Evolutionary conservation across 352 stramenopile genomes (phyloP), one percentile per base, ranked within the genome.

Genomic region (Bremia lactucae): DNA sequence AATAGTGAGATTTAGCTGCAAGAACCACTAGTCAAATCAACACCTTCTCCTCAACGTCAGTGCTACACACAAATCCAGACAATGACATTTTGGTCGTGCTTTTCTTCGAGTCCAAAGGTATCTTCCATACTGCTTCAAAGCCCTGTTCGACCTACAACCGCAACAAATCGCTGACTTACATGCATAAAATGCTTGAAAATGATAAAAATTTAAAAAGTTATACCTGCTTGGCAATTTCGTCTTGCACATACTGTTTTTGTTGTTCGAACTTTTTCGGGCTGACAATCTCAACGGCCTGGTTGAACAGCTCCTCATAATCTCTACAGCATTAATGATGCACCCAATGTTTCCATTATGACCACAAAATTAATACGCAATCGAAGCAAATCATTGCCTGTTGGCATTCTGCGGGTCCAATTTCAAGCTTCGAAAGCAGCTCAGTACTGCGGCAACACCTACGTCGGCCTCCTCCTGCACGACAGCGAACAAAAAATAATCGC

Each of bases 181-280:
- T n/a, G n/a, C n/a, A n/a, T n/a, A n/a, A n/a, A n/a, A n/a, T n/a
- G n/a, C n/a, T n/a, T n/a, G n/a, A n/a, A n/a, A n/a, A n/a, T n/a
- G n/a, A n/a, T n/a, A n/a, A n/a, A n/a, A n/a, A n/a, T n/a, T n/a
- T n/a, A n/a, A n/a, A n/a, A n/a, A n/a, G n/a, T n/a, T n/a, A n/a
- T 15, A 81, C 71, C 62, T 92, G 79, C 0, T 72, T 62, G 3
- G 57, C 55, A 16, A 86, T 52, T 47, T 82, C 55, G 7, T 68
- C 42, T 39, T 89, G 76, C 36, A 87, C 73, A 41, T 76, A 85
- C 28, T 66, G 40, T 52, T 82, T 82, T 47, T 92, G 79, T 55
- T 92, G 60, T 24, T 87, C 76, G 40, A 87, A 89, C 31, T 86
- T 83, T 38, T 83, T 83, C 43, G 66, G 68, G 25, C 83, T 63